These are phyloP conservation scores for Bruguiera gymnorhiza DNA, from an alignment of 345 rosid genomes.

Conservation along the genomic window DNA sequence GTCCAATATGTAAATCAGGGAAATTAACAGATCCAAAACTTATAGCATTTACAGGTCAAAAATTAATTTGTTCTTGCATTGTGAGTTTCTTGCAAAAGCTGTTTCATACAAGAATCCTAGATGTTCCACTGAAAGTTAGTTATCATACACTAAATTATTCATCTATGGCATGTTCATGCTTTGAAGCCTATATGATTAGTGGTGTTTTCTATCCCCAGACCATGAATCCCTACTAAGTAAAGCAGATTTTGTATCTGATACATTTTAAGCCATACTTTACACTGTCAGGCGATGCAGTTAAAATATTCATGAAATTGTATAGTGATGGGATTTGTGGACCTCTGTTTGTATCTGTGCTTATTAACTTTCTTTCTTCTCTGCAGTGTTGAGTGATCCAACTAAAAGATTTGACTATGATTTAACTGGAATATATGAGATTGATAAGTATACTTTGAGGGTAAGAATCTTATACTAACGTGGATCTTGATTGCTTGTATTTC, in stretches of 20 bases:
- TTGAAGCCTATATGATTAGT: too few species aligned
- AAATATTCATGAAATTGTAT: neutral
- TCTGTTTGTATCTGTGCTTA: constrained; percentile 12
- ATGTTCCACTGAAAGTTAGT: too few species aligned
- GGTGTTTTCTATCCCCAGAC: neutral
- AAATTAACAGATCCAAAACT: neutral
- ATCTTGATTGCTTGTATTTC: constrained; percentile 5
- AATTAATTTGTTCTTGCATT: too few species aligned
- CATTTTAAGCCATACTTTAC: neutral
- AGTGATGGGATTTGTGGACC: neutral
- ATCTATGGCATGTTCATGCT: too few species aligned
- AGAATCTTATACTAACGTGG: constrained; percentile 20
- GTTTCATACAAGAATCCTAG: too few species aligned
- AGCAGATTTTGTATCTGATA: neutral
- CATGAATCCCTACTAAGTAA: neutral
- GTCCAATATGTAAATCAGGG: neutral
- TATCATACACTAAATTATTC: too few species aligned
- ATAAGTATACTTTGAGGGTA: constrained; percentile 75
- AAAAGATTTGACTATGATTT: constrained; percentile 75
- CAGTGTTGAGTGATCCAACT: constrained; percentile 75
- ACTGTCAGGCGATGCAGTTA: neutral
- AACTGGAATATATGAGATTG: constrained; percentile 71
- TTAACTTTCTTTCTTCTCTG: constrained; percentile 13
- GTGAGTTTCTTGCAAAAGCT: too few species aligned
- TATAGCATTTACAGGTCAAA: neutral